A percentile compares a stretch with the other conserved stretches of the same genome.
phyloP scores from a whole-genome alignment of 495 filamentous ascomycete species.

The Staphylotrichum longicolle region DNA sequence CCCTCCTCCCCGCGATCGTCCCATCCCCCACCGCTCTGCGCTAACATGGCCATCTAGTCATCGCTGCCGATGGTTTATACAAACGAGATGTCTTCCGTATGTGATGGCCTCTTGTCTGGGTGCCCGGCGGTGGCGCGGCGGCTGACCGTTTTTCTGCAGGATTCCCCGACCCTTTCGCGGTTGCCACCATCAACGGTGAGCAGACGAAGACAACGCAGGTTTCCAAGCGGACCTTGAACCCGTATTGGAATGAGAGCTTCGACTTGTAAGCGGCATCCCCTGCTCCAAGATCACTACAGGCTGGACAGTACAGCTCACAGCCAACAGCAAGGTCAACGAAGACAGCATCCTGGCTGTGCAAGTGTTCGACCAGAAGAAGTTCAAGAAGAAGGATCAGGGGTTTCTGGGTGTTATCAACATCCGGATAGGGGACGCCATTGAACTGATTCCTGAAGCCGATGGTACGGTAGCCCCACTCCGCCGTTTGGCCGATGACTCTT shows the following conservation, averaged over 20 bases:
- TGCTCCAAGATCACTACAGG: not conserved
- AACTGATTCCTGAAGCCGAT: constrained; percentile 83
- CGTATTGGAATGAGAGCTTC: constrained; percentile 99
- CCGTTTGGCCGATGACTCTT: not conserved
- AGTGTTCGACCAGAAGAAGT: constrained; percentile 99
- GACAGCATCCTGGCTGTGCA: constrained; percentile 96
- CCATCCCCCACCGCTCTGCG: not conserved
- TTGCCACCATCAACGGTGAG: constrained; percentile 93
- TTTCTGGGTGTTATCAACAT: constrained; percentile 98
- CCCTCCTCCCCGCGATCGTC: constrained; percentile 17
- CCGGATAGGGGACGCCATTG: constrained; percentile 87
- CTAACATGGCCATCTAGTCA: constrained; percentile 59
- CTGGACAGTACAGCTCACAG: constrained; percentile 26
- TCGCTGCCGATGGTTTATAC: constrained; percentile 97
- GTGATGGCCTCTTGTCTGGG: constrained; percentile 32
- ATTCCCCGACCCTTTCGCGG: constrained; percentile 96
- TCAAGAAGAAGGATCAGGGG: constrained; percentile 99
- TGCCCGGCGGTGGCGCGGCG: not conserved
- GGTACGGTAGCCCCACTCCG: constrained; percentile 55
- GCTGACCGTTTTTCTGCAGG: constrained; percentile 53
- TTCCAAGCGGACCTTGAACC: constrained; percentile 95
- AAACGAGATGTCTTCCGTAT: constrained; percentile 98
- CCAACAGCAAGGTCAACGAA: constrained; percentile 73
- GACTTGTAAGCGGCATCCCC: constrained; percentile 67
- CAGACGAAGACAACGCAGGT: constrained; percentile 94